Conservation (phyloP, 805 yeast species). For the Candida ulmi region DNA sequence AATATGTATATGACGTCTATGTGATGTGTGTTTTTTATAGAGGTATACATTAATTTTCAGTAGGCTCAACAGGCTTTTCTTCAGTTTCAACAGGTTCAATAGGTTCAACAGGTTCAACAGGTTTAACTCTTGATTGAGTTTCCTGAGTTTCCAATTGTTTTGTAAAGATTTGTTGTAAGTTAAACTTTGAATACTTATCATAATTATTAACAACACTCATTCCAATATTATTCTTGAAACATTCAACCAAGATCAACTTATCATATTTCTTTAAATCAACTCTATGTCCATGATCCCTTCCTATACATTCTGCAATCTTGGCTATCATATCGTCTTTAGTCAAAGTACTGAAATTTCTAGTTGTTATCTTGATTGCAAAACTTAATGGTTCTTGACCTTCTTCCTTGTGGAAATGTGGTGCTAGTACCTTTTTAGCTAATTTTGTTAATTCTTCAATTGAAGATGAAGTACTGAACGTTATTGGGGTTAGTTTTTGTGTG, state of each 20-base stretch:
- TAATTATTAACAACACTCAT: constrained; percentile 74
- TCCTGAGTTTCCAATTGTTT: constrained; percentile 19
- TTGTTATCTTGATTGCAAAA: constrained; percentile 78
- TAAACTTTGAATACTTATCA: constrained; percentile 59
- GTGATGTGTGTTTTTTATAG: too few species aligned
- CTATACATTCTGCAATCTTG: constrained; percentile 66
- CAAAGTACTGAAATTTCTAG: constrained; percentile 72
- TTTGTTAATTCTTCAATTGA: constrained; percentile 60
- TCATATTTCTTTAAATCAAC: constrained; percentile 82
- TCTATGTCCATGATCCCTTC: constrained; percentile 60
- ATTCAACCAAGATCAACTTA: constrained; percentile 74
- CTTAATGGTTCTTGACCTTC: constrained; percentile 30
- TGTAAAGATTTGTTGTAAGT: constrained; percentile 75
- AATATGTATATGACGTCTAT: neutral
- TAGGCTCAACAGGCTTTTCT: too few species aligned
- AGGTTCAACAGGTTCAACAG: too few species aligned
- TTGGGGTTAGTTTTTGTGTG: constrained; percentile 77
- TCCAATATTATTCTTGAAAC: constrained; percentile 86
- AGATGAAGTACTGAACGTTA: constrained; percentile 69
- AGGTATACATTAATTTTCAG: too few species aligned
- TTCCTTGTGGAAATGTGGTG: constrained; percentile 59
- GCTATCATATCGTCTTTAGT: constrained; percentile 70
- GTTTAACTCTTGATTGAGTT: constrained; percentile 11
- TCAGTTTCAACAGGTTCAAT: too few species aligned
- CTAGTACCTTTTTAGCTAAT: constrained; percentile 54